phyloP scores from a whole-genome alignment of 768 basidiomycete genomes.

The Pleurotus tuoliensis region DNA sequence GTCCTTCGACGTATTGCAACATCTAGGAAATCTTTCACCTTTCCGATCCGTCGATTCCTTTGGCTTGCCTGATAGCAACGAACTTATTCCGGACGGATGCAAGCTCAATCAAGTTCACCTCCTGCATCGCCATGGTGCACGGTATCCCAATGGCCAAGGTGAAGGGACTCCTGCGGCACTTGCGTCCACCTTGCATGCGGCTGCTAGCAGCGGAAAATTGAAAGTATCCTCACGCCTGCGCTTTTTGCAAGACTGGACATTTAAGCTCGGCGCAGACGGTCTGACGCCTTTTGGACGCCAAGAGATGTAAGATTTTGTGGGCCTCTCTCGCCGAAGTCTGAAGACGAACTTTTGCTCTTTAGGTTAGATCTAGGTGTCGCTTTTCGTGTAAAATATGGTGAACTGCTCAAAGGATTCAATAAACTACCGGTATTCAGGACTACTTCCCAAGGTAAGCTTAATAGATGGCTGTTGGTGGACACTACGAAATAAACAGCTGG shows the following conservation, averaged over 20 bases:
- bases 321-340: neutral
- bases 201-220: slow-evolving; percentile 38
- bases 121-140: slow-evolving; percentile 67
- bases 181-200: slow-evolving; percentile 41
- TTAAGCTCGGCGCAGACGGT: slow-evolving; percentile 73
- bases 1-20: slow-evolving; percentile 40
- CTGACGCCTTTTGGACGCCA: slow-evolving; percentile 75
- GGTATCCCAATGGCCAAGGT: slow-evolving; percentile 46
- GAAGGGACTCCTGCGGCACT: slow-evolving; percentile 38
- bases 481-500: neutral
- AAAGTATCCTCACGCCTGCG: slow-evolving; percentile 48
- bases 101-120: slow-evolving; percentile 49
- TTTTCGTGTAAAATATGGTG: slow-evolving; percentile 61
- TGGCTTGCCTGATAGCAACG: slow-evolving; percentile 45
- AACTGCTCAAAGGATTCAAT: slow-evolving; percentile 38
- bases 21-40: slow-evolving; percentile 47
- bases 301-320: slow-evolving; percentile 46
- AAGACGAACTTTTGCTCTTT: neutral
- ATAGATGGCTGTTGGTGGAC: neutral
- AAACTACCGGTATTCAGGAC: slow-evolving; percentile 61
- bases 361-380: slow-evolving; percentile 50
- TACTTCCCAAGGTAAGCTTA: slow-evolving; percentile 43
- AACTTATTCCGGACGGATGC: slow-evolving; percentile 43
- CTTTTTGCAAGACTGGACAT: slow-evolving; percentile 75
- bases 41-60: slow-evolving; percentile 49